Conservation (phyloP, 2,329 filamentous ascomycete species). For the Colletotrichum kahawae region DNA sequence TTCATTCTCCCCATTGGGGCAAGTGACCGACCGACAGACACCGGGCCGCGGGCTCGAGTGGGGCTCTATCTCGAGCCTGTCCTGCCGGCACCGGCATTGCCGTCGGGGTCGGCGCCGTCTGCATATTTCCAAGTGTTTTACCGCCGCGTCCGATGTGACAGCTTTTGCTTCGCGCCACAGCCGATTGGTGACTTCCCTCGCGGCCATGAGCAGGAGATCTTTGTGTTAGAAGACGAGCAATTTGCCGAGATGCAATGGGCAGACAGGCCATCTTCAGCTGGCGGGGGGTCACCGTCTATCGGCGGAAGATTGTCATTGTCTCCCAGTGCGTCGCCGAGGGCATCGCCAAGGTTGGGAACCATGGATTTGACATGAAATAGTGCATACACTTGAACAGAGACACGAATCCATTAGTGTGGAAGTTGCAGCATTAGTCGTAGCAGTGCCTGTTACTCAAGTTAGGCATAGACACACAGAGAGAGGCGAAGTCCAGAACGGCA, state of each 20-base stretch:
- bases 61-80: conserved; percentile 13
- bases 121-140: background rate
- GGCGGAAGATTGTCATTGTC: background rate
- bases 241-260: conserved; percentile 17
- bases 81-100: background rate
- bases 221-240: conserved; percentile 3
- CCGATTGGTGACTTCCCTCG: conserved; percentile 1
- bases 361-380: background rate
- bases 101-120: background rate
- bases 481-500: background rate
- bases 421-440: too few relatives aligned
- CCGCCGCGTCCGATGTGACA: conserved; percentile 2
- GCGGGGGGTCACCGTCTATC: background rate
- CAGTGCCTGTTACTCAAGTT: background rate
- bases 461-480: background rate
- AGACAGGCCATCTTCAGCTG: background rate
- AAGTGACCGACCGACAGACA: conserved; percentile 2
- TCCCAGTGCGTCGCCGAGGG: conserved; percentile 3
- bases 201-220: background rate
- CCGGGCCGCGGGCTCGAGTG: background rate
- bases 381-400: background rate
- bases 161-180: conserved; percentile 6
- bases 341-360: background rate
- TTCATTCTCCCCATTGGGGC: conserved; percentile 12
- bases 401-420: background rate